These are phyloP conservation scores for Actinomucor elegans DNA, from an alignment of 371 early-diverging fungal genomes.

Conservation along the genomic window DNA sequence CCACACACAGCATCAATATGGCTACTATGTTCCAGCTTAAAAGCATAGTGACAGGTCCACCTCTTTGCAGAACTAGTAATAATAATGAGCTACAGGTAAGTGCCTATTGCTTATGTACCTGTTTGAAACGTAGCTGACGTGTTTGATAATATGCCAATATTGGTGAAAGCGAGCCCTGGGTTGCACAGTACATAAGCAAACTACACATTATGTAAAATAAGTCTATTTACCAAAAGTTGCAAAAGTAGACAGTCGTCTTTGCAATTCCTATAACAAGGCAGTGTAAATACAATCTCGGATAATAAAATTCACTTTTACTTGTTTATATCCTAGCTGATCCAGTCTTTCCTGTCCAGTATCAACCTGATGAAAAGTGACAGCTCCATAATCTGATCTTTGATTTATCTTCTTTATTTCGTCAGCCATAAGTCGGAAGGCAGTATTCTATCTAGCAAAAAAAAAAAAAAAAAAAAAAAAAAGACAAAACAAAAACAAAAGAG, in stretches of 20 bases:
- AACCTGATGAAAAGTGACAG: neutral
- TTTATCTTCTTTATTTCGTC: neutral
- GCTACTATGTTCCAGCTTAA: constrained; percentile 64
- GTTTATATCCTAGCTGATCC: constrained; percentile 32
- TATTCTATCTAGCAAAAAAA: neutral
- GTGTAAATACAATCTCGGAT: neutral
- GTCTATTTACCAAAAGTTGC: constrained; percentile 41
- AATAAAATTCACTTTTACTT: constrained; percentile 9
- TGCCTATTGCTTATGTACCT: constrained; percentile 17
- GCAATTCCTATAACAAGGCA: constrained; percentile 23
- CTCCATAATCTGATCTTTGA: neutral
- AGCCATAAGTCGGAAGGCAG: too few relatives aligned
- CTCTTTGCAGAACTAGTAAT: constrained; percentile 35
- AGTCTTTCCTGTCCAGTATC: constrained; percentile 19
- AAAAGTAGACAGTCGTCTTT: constrained; percentile 38
- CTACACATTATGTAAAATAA: neutral
- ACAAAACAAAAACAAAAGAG: neutral
- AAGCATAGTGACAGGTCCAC: constrained; percentile 44
- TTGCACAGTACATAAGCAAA: neutral
- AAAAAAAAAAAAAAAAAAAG: neutral
- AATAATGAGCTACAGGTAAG: neutral
- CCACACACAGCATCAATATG: constrained; percentile 60
- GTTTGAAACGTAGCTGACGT: constrained; percentile 49
- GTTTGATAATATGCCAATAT: constrained; percentile 46
- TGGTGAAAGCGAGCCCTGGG: constrained; percentile 47